Base-by-base conservation (phyloP, 768 basidiomycete species). In the Mycena pura region DNA sequence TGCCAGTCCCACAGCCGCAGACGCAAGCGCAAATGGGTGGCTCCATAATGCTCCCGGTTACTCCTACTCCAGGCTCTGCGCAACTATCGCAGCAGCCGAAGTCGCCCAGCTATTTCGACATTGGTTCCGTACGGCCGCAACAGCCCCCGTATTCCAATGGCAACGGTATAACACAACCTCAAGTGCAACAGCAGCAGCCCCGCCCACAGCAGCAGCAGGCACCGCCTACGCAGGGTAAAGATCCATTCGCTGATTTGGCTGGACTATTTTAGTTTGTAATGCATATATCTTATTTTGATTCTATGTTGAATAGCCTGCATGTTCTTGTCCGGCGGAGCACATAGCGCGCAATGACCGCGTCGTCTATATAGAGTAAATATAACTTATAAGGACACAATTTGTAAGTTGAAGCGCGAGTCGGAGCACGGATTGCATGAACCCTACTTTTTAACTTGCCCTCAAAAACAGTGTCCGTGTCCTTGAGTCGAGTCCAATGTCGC, bases 241-340 rank as follows among this genome's bases (percentile, higher is more conserved):
- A 94, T 73, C 92, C 93, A 39, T 94, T 94, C 68, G 91, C 91
- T 6, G 92, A 94, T 75, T 79, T 94, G 32, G 91, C 82, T 3
- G 88, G 88, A 19, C 74, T 94, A 54, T 93, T 94, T 72, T 94
- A 66, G 56, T 34, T 48, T 11, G 48, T 36, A 25, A 21, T 25
- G 24, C 31, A 44, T 43, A 3, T 32, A 21, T 50, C 47, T 31
- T 36, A 11, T 31, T n/a, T n/a, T n/a, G n/a, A n/a, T n/a, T n/a
- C n/a, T n/a, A n/a, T n/a, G n/a, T n/a, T n/a, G n/a, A n/a, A n/a
- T n/a, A n/a, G n/a, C n/a, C n/a, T n/a, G n/a, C n/a, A n/a, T n/a
- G n/a, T n/a, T n/a, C n/a, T n/a, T n/a, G n/a, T n/a, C n/a, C n/a
- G n/a, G n/a, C n/a, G n/a, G n/a, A n/a, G n/a, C n/a, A n/a, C n/a